Base-by-base conservation (phyloP, 2,329 filamentous ascomycete genomes). In the Ascochyta clinopodiicola region DNA sequence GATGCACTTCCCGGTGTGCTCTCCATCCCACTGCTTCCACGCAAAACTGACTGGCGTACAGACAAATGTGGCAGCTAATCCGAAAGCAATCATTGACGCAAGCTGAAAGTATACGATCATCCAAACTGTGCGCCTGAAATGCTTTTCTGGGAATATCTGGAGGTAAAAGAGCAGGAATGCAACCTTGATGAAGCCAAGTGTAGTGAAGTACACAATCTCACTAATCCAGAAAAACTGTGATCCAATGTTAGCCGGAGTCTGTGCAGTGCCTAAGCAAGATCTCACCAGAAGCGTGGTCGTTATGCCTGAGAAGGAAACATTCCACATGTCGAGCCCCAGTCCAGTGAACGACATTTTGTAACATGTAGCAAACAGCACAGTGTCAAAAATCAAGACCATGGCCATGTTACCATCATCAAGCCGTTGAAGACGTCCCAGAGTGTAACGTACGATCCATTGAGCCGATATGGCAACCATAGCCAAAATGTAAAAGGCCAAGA, bases 141-240 rank as follows among this genome's bases (percentile, higher is more conserved):
- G 15, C 37, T 62, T 48, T 5, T 63, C 56, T 6, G 70, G 69
- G 48, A 70, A 62, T 60, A 77, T 64, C 43, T 66, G 56, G 13
- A 66, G 44, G 54, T 61, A 63, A 60, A 68, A 64, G 48, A 68
- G 54, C 55, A 72, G 36, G 57, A 75, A 57, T 19, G 66, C 59
- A 38, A 69, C 47, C 51, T 70, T 63, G 39, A 68, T 35, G 19
- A 69, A 37, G 27, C 64, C 61, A 3, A 74, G 56, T 2, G 57
- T 51, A 1, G 49, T 51, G 47, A 71, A 70, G 57, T 74, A 75
- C 15, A 68, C 53, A 12, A 70, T 59, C 47, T 74, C 70, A 36
- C 64, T 64, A n/a, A 70, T 44, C 62, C 68, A 75, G 45, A 70
- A 73, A 12, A 34, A 58, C 59, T 56, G 27, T 6, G 21, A 24